Evolutionary conservation across 768 basidiomycete species (phyloP).

Genomic region (Agrocybe chaxingu): DNA sequence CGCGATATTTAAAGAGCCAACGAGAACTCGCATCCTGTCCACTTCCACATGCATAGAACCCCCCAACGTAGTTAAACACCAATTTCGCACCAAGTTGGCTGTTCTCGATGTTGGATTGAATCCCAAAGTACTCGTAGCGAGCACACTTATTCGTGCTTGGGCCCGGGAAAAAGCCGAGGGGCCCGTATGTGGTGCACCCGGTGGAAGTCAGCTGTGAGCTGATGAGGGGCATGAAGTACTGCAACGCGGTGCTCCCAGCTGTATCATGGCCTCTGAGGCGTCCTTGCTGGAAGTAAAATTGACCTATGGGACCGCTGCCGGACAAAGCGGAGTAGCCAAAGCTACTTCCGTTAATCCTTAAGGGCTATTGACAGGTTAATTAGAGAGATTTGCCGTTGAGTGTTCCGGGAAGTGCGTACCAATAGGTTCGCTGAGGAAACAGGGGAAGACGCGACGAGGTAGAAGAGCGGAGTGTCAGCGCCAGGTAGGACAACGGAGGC

Average conservation of each 20-base stretch:
- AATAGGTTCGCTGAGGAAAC: constrained; percentile 19
- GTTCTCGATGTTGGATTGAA: constrained; percentile 22
- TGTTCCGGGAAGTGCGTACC: constrained; percentile 7
- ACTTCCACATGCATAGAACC: constrained; percentile 25
- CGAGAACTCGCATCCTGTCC: constrained; percentile 18
- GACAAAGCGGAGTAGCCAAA: constrained; percentile 16
- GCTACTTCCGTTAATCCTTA: constrained; percentile 14
- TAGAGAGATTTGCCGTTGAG: background rate
- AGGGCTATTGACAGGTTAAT: constrained; percentile 11
- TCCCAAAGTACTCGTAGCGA: constrained; percentile 15
- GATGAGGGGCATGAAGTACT: constrained; percentile 12
- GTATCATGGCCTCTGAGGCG: constrained; percentile 14
- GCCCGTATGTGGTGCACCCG: constrained; percentile 19
- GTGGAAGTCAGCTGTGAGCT: constrained; percentile 9
- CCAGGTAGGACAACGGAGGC: constrained; percentile 14
- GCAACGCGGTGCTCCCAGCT: constrained; percentile 1
- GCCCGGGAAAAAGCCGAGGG: constrained; percentile 17
- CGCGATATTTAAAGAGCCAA: background rate
- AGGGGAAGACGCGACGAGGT: constrained; percentile 20
- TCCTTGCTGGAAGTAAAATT: constrained; percentile 25
- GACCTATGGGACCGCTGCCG: constrained; percentile 19
- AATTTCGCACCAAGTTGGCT: constrained; percentile 24
- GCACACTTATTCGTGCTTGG: constrained; percentile 23
- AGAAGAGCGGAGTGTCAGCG: constrained; percentile 24
- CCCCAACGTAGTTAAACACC: constrained; percentile 22